Percentiles rank a stretch among this genome's conserved stretches.
Conservation (phyloP, 164 flowering plant species). For the Vitis riparia region DNA sequence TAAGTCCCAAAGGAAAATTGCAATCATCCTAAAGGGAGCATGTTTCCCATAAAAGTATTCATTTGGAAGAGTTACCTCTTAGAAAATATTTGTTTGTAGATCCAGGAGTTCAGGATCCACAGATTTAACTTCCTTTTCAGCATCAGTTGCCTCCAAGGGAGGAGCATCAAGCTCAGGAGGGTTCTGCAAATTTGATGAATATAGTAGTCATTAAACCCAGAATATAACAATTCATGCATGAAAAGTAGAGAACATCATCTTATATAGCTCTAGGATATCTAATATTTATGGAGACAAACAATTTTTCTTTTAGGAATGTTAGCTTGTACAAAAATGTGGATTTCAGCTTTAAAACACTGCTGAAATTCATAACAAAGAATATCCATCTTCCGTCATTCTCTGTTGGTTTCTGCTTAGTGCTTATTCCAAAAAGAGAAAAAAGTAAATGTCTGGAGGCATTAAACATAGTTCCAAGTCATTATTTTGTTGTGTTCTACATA, state of each 20-base stretch:
- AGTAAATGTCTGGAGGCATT: no score
- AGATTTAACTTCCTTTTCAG: conserved; percentile 42
- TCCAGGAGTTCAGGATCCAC: conserved; percentile 65
- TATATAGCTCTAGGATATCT: no score
- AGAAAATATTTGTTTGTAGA: conserved; percentile 77
- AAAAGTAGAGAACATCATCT: no score
- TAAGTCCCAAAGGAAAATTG: neutral
- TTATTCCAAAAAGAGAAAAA: no score
- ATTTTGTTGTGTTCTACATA: no score
- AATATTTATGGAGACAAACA: no score
- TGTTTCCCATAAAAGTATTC: neutral
- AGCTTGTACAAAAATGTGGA: neutral
- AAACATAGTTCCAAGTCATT: no score
- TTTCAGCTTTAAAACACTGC: no score
- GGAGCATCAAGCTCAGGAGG: conserved; percentile 83
- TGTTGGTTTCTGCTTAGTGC: no score
- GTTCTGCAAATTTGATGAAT: conserved; percentile 39
- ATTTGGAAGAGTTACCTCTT: conserved; percentile 21
- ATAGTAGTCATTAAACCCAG: neutral
- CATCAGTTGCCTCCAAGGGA: conserved; percentile 34
- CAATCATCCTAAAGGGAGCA: neutral
- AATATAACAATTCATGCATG: neutral
- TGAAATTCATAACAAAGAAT: no score
- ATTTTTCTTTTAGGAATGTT: neutral
- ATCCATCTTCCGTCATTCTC: no score